Conservation (phyloP, 768 basidiomycete genomes). For the Russula abietina region DNA sequence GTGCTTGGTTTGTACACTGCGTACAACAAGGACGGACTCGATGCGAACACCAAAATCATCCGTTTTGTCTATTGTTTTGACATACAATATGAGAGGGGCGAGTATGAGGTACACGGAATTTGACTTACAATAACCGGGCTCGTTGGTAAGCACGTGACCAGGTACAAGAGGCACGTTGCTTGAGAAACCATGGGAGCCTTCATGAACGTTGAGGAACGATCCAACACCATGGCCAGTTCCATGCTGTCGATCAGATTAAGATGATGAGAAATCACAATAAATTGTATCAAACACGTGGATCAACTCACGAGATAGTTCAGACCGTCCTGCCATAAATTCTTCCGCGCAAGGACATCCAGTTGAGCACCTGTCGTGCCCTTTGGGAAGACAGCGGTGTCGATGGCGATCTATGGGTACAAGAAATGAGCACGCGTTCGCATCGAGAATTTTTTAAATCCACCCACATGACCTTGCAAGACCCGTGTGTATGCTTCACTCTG, state of each 20-base stretch:
- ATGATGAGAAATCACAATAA: conserved; percentile 3
- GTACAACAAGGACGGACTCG: conserved; percentile 78
- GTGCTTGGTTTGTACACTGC: conserved; percentile 64
- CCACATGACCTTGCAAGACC: conserved; percentile 92
- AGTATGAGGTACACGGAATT: neutral
- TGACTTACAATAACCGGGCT: conserved; percentile 84
- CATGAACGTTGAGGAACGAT: conserved; percentile 79
- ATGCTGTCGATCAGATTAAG: conserved; percentile 44
- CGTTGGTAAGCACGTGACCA: conserved; percentile 92
- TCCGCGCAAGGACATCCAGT: conserved; percentile 85
- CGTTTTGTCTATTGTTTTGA: conserved; percentile 47
- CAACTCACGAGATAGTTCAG: conserved; percentile 65
- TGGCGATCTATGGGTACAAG: conserved; percentile 60
- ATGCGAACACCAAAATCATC: conserved; percentile 87
- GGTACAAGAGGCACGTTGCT: conserved; percentile 61
- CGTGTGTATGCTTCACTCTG: conserved; percentile 89
- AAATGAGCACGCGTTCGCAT: conserved; percentile 19
- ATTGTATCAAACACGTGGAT: conserved; percentile 5
- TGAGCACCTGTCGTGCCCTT: conserved; percentile 79
- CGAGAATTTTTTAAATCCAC: conserved; percentile 32
- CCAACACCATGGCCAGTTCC: conserved; percentile 91
- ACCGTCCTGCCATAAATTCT: conserved; percentile 81
- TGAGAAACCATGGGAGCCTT: conserved; percentile 77
- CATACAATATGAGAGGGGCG: neutral
- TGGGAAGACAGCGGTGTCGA: conserved; percentile 87